Evolutionary conservation across 345 rosid genomes (phyloP), one percentile per base, ranked within the genome.

Genomic region (Ceriops decandra): DNA sequence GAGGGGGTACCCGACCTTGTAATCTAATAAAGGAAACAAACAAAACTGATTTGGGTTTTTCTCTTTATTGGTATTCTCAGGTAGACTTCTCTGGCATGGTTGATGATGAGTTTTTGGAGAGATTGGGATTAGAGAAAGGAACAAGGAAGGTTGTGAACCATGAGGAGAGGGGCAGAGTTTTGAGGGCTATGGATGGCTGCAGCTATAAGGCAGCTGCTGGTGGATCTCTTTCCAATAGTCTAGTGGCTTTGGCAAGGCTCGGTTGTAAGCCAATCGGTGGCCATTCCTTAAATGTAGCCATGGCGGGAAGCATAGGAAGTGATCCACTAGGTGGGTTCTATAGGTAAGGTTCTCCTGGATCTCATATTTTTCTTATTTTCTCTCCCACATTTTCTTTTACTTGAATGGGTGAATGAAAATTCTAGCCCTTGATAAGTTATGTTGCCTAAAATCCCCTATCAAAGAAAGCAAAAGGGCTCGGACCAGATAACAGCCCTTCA

Each of bases 141-240:
- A 86, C 92, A 5, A 87, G 98, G 85, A 93, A 84, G 81, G 76
- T 91, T 57, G 86, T 93, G 53, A 89, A 93, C 82, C 98, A 91
- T 74, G 96, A 93, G 77, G 98, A 91, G 83, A 91, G 97, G 68
- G 98, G 98, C 71, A 80, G 78, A 75, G 87, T 91, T 38, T 80
- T 93, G 83, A 91, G 74, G 70, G 98, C 97, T 30, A 91, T 93
- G 98, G 98, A 93, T 77, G 98, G 98, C 71, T 89, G 98, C 81
- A 89, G 88, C 84, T 93, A 91, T 70, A 93, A 93, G 83, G 98
- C 97, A 2, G 98, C 97, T 57, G 96, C 96, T 65, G 98, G 98
- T 63, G 98, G 98, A 24, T 93, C 98, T 73, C 91, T 93, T 75
- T 93, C 98, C 27, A 93, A 89, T 69, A 93, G 84, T 56, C 82